Base-by-base conservation (phyloP, 176 grass and related monocot species). In the Thalia dealbata region DNA sequence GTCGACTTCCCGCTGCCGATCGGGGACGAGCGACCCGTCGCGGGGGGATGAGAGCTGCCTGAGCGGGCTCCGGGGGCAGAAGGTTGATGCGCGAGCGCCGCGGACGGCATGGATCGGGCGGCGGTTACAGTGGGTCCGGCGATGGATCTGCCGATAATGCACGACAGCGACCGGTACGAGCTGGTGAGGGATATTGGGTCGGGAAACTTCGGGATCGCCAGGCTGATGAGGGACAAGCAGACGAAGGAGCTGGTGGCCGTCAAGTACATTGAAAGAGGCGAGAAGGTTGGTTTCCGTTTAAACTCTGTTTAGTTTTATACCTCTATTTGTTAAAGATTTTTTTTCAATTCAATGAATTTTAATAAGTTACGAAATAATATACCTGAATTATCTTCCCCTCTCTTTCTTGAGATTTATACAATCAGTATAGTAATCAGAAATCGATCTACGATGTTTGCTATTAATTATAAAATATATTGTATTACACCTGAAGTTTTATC, bases 121-220 rank as follows among this genome's bases (percentile, higher is more conserved):
- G 52, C 72, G 54, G 26, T 74, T 52, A 74, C 72, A 27, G 52
- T 74, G 52, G 72, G 72, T 28, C 72, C 72, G 21, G 54, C 52
- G 52, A 74, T 74, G 72, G 72, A 74, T 60, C 32, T 74, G 52
- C 72, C 72, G 19, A 61, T 74, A 60, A 74, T 74, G 72, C 52
- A 74, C 72, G 72, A 74, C 52, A 74, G 54, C 72, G 54, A 74
- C 72, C 54, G 72, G 22, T 71, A 71, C 45, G 69, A 71, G 69
- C 69, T 71, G 23, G 69, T 71, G 23, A 71, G 12, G 45, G 69
- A 71, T 43, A 71, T 71, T 5, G 69, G 69, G n/a, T 71, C 69
- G 3, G 69, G 69, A 15, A 71, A 71, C 44, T 71, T 71, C 69
- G 69, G 69, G 46, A 71, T 71, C 69, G 69, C 69, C 18, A 50